Evolutionary conservation across 1,284 basidiomycete genomes (phyloP), one percentile per base, ranked within the genome.

Genomic region (Tetrapyrgos nigripes): DNA sequence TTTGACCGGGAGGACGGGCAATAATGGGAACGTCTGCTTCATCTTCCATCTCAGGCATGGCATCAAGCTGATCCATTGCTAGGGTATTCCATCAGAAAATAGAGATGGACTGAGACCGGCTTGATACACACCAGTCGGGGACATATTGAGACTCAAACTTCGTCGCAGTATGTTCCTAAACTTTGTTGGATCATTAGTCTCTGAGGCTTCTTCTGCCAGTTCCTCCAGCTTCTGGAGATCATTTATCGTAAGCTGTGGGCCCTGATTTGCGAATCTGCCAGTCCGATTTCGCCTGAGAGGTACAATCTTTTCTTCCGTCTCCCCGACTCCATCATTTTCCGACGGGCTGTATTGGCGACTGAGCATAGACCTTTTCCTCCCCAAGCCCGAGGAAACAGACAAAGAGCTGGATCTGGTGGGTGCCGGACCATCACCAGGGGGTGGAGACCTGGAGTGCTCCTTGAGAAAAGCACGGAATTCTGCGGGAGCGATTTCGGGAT

Each of bases 391-490:
- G 26, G 72, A 69, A 28, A 74, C 70, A 13, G 77, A 71, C 47
- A 66, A 61, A 29, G 75, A 74, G 47, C 68, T 63, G 56, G 77
- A 71, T 68, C 76, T 66, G 66, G 70, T 57, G 58, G 63, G 44
- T 59, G 60, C 69, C 53, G 73, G 58, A 29, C 76, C 83, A 68
- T 89, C 87, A 28, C 79, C 72, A 17, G 82, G 75, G 45, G 73
- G 80, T 59, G 72, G 81, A 10, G 83, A 76, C 70, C 87, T 77
- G 58, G 96, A 88, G 77, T 98, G 97, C 67, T 97, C 93, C 73
- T 96, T 93, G 66, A 99, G 86, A 70, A 98, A 98, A 27, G 89
- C 89, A 59, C 94, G 89, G 76, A 99, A 99, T 76, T 98, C 95
- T 53, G 89, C 89, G 10, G 97, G 97, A 1, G 96, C 97, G 70